Conservation (phyloP, 306 rosid genomes). For the Casuarina glauca region DNA sequence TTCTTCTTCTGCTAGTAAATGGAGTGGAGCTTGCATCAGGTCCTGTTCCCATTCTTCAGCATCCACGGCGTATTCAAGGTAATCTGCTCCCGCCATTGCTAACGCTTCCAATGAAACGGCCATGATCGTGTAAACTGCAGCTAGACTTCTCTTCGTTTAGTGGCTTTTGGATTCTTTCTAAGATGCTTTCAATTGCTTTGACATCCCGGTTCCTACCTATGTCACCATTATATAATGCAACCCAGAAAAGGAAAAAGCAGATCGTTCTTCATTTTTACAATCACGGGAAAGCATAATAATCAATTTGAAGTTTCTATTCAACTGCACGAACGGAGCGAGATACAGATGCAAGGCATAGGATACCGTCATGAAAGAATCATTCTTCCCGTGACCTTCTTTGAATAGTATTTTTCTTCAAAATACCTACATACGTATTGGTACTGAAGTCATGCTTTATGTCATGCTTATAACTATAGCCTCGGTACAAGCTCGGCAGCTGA, state of each 20-base stretch:
- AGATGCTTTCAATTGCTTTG: not conserved
- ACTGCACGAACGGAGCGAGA: not conserved
- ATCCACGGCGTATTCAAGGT: slow-evolving; percentile 20
- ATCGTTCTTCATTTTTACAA: not conserved
- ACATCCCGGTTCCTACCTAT: not conserved
- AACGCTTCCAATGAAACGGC: slow-evolving; percentile 39
- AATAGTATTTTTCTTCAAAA: not conserved
- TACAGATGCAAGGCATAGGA: not conserved
- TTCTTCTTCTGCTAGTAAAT: slow-evolving; percentile 32
- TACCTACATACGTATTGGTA: not conserved
- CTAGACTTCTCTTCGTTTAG: not conserved
- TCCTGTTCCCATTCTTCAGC: slow-evolving; percentile 42
- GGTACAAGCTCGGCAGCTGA: not conserved
- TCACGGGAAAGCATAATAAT: not conserved
- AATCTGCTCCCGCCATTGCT: slow-evolving; percentile 39
- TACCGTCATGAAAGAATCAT: not conserved
- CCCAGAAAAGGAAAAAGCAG: not conserved
- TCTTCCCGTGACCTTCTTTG: slow-evolving; percentile 21
- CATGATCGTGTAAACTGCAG: slow-evolving; percentile 18
- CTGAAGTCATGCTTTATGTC: not conserved
- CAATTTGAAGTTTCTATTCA: not conserved
- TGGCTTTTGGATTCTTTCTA: not conserved
- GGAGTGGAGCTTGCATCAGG: slow-evolving; percentile 32
- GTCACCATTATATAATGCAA: not conserved
- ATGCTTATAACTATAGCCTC: not conserved